Evolutionary conservation across 2,329 filamentous ascomycete species (phyloP).

Genomic region (Nigrograna mackinnonii): DNA sequence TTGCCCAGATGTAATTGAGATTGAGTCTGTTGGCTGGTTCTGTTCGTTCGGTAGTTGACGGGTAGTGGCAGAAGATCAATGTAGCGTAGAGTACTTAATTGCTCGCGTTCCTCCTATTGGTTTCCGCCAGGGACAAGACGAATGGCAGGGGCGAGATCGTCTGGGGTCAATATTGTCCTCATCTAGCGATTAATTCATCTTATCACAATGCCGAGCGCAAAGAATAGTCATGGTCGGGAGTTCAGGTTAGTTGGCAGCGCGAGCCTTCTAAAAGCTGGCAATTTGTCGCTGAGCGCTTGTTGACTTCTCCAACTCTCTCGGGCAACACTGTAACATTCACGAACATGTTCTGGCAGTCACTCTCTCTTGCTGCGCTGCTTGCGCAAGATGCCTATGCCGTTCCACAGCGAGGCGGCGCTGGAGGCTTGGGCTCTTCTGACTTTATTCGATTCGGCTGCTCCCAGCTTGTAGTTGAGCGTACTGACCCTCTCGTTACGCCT

Average conservation of each 20-base stretch:
- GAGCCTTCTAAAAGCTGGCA: background rate
- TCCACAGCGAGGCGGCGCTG: background rate
- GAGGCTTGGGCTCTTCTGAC: slow-evolving; percentile 1
- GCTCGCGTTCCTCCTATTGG: slow-evolving; percentile 1
- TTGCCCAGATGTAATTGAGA: too few species aligned
- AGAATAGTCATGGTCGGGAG: slow-evolving; percentile 1
- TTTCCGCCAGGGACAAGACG: background rate
- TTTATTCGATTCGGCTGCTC: slow-evolving; percentile 19
- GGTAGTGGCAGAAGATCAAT: slow-evolving; percentile 2
- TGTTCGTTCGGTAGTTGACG: slow-evolving; percentile 5
- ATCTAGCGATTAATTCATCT: slow-evolving; percentile 1
- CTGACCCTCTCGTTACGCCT: slow-evolving; percentile 16
- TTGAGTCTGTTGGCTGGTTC: too few species aligned
- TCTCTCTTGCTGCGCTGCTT: slow-evolving; percentile 7
- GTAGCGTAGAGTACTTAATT: slow-evolving; percentile 4
- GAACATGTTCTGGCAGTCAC: slow-evolving; percentile 8
- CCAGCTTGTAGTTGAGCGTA: slow-evolving; percentile 17
- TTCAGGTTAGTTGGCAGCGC: background rate
- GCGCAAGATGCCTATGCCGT: slow-evolving; percentile 10
- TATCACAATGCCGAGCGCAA: background rate
- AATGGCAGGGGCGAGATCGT: background rate
- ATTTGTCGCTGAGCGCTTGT: background rate
- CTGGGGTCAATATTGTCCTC: background rate
- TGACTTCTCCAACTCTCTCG: background rate
- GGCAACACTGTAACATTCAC: background rate